Base-by-base conservation (phyloP, 305 asterid species). In the Solanum hybrid region DNA sequence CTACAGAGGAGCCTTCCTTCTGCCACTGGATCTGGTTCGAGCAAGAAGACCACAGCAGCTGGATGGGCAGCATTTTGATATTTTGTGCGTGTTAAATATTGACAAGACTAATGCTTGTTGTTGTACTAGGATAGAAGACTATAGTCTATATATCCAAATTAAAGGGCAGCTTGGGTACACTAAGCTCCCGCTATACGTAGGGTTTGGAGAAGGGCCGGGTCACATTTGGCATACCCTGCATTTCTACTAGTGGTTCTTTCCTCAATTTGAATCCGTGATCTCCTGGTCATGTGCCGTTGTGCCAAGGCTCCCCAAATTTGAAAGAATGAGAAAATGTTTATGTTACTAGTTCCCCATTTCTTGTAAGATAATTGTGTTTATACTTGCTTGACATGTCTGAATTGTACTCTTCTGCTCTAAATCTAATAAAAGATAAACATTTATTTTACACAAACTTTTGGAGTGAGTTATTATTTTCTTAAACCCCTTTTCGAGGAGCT, bases 21-120 rank as follows among this genome's bases (percentile, higher is more conserved):
- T 6, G 36, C 90, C 36, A 90, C 93, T 20, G 98, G 94, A 92
- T 92, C 99, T 51, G 96, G 91, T 42, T 88, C 97, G 57, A 91
- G 94, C 88, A 96, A 91, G 73, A 61, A 61, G 90, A 89, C 98
- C 90, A 90, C 95, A 42, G 98, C 96, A 89, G 96, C 98, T 86
- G 99, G 98, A 90, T 97, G 99, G 99, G 99, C 98, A 39, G 98
- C 99, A 76, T 97, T 97, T 92, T 96, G 93, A 95, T 84, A 83
- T 77, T 9, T 61, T 64, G 11, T 8, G 26, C 26, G 87, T 78
- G 69, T 26, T 36, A 75, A 37, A 79, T 86, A 24, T 87, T 75
- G 88, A 88, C 37, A 82, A 92, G 26, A 88, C n/a, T n/a, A n/a
- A 79, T 90, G n/a, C 74, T 89, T 35, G 40, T 42, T 91, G 91